Base-by-base conservation (phyloP, 192 early-diverging fungal species). In the Dissophora ornata region DNA sequence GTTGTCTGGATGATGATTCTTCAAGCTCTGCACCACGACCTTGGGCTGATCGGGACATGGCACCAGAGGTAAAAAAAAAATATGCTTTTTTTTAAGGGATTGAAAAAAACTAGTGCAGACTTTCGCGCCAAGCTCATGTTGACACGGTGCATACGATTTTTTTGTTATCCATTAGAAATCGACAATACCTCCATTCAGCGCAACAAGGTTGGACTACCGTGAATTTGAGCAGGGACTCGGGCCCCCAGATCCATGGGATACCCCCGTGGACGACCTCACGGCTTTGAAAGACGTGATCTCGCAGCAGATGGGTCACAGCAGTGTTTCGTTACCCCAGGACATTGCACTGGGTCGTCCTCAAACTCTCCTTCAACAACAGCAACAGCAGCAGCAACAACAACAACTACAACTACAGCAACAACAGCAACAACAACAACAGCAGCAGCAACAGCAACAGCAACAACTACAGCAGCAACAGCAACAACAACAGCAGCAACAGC, bases 191-290 rank as follows among this genome's bases (percentile, higher is more conserved):
- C 24, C 64, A 21, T 77, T 77, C 40, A 67, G 52, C 25, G 46
- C 60, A 19, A 77, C 64, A 8, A 46, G 75, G 24, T 70, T 90
- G 33, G 81, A 88, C 55, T 89, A 79, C 68, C 78, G 83, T 32
- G 86, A 89, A 51, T 90, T 90, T 71, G 89, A 90, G 59, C 87
- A 90, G 58, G 87, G 86, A 38, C 65, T 90, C 26, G 79, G 87
- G 18, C 84, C 89, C 15, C 78, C 79, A 48, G 88, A 90, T 71
- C 86, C 88, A 5, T 90, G 85, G 85, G 84, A 87, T 51, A 82
- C 83, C 25, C 80, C 83, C 18, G 85, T 88, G 32, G 83, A 85
- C 69, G 87, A 88, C 52, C 52, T 89, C 55, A 67, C 79, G 4
- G 84, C 84, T 19, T 59, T 90, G 24, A 78, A 75, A 22, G 87